phyloP scores from a whole-genome alignment of 1,139 yeast genomes.

The Candida gigantensis region DNA sequence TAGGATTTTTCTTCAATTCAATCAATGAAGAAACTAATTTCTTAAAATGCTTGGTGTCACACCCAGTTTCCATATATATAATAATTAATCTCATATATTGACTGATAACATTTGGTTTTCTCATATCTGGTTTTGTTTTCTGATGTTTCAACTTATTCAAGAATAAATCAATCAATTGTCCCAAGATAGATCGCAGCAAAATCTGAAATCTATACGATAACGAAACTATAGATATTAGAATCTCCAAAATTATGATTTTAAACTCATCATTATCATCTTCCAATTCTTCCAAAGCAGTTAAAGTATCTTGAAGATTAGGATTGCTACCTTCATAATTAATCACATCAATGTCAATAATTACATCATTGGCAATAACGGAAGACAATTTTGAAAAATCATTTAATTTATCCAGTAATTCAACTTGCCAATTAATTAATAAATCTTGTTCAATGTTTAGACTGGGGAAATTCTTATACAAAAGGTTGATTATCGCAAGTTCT shows the following conservation, averaged over 20 bases:
- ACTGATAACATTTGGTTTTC: conserved; percentile 18
- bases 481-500: conserved; percentile 16
- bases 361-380: conserved; percentile 22
- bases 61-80: conserved; percentile 38
- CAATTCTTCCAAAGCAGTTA: conserved; percentile 15
- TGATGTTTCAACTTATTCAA: conserved; percentile 1
- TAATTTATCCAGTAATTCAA: conserved; percentile 31
- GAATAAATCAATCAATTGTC: conserved; percentile 20
- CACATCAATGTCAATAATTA: conserved; percentile 10
- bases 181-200: conserved; percentile 12
- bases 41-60: conserved; percentile 26
- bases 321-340: conserved; percentile 1
- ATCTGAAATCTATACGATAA: conserved; percentile 28
- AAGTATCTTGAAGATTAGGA: neutral
- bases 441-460: conserved; percentile 29
- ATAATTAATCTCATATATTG: conserved; percentile 28
- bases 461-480: conserved; percentile 27
- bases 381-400: conserved; percentile 22
- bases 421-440: conserved; percentile 38
- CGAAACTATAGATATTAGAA: conserved; percentile 23
- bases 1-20: conserved; percentile 9
- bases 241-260: conserved; percentile 31
- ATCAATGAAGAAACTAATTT: conserved; percentile 22
- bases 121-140: conserved; percentile 3
- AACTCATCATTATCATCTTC: conserved; percentile 32